Conservation (phyloP, 2,329 filamentous ascomycete species). For the Exophiala mesophila region DNA sequence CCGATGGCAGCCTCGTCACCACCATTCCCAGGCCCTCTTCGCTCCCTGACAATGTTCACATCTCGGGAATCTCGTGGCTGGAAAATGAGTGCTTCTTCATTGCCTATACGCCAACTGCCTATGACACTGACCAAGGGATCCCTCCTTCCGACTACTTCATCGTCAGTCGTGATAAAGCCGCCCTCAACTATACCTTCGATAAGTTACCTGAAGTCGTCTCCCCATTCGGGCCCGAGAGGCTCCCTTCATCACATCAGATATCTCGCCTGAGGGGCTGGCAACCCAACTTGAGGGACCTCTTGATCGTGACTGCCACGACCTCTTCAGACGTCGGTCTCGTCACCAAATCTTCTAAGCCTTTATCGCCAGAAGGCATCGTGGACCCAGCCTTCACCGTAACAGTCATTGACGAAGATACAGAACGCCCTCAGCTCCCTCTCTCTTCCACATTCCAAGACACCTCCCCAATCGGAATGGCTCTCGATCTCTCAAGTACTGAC, state of each 20-base stretch:
- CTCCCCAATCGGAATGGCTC: slow-evolving; percentile 68
- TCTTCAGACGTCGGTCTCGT: slow-evolving; percentile 75
- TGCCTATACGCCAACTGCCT: slow-evolving; percentile 63
- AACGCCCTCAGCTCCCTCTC: slow-evolving; percentile 70
- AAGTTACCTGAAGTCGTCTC: slow-evolving; percentile 70
- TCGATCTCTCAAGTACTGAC: slow-evolving; percentile 80
- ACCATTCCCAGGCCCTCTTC: slow-evolving; percentile 72
- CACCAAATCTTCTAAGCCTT: slow-evolving; percentile 63
- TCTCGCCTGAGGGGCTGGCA: slow-evolving; percentile 73
- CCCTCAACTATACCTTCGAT: slow-evolving; percentile 63
- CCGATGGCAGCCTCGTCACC: slow-evolving; percentile 70
- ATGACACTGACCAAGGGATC: slow-evolving; percentile 33
- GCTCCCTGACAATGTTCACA: slow-evolving; percentile 60
- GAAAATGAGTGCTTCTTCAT: slow-evolving; percentile 80
- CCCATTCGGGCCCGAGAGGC: slow-evolving; percentile 61
- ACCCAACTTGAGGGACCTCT: slow-evolving; percentile 71
- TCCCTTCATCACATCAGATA: slow-evolving; percentile 71
- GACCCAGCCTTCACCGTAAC: slow-evolving; percentile 69
- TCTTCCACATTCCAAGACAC: slow-evolving; percentile 63
- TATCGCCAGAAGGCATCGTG: slow-evolving; percentile 59
- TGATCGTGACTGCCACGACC: slow-evolving; percentile 77
- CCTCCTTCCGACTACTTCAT: slow-evolving; percentile 72
- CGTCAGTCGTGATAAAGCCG: slow-evolving; percentile 61
- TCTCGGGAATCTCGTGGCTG: slow-evolving; percentile 80
- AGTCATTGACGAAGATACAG: slow-evolving; percentile 66